Evolutionary conservation across 768 basidiomycete genomes (phyloP).

Genomic region (Rhodotorula paludigena): DNA sequence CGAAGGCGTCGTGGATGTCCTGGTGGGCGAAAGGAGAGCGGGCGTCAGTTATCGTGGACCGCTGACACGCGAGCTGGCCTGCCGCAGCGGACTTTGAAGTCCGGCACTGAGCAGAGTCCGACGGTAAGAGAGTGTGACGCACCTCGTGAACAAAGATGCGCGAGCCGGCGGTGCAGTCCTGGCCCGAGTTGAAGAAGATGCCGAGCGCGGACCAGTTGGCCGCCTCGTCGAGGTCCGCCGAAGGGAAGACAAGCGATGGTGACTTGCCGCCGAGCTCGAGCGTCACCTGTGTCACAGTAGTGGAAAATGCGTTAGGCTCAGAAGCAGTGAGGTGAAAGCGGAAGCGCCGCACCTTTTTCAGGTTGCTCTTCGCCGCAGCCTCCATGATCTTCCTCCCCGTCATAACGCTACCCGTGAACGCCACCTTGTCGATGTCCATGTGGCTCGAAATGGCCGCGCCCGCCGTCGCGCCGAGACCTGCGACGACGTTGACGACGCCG

Average conservation of each 20-base stretch:
- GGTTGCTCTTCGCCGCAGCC: constrained; percentile 84
- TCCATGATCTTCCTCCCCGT: constrained; percentile 87
- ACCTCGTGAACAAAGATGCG: constrained; percentile 82
- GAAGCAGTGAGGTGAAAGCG: not conserved
- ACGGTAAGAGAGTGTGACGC: constrained; percentile 49
- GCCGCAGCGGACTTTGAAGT: constrained; percentile 32
- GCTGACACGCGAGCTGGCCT: too few species aligned
- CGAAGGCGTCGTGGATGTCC: constrained; percentile 67
- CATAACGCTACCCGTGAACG: constrained; percentile 85
- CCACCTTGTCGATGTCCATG: constrained; percentile 63
- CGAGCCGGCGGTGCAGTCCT: constrained; percentile 78
- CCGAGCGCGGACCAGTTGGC: constrained; percentile 46
- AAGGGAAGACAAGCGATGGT: constrained; percentile 67
- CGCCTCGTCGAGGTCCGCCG: constrained; percentile 79
- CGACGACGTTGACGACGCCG: constrained; percentile 80
- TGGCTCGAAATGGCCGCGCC: constrained; percentile 80
- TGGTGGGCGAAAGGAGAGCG: constrained; percentile 49
- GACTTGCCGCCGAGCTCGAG: constrained; percentile 73
- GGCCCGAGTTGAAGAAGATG: constrained; percentile 48
- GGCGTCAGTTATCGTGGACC: too few species aligned
- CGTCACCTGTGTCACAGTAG: constrained; percentile 53
- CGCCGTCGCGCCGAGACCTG: constrained; percentile 62
- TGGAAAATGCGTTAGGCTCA: not conserved
- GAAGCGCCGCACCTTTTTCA: constrained; percentile 67
- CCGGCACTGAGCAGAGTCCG: not conserved